Percentiles rank a stretch among this genome's conserved stretches.
phyloP scores from a whole-genome alignment of 257 asterid species.

The Solanum chiquidenum region DNA sequence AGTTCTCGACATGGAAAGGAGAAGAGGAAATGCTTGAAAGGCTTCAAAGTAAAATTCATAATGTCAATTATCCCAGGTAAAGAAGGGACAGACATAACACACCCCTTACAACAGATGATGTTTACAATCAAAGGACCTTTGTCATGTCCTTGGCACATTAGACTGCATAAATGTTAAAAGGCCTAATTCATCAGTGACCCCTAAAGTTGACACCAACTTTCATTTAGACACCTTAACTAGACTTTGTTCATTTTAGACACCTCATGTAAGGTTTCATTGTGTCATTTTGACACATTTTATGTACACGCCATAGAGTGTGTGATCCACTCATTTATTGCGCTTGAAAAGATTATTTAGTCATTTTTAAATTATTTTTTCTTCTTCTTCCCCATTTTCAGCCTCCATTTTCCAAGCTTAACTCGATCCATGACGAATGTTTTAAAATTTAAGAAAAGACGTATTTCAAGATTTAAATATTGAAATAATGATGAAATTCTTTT shows the following conservation, averaged over 20 bases:
- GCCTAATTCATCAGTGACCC: too few relatives aligned
- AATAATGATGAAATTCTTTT: too few relatives aligned
- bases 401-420: not conserved
- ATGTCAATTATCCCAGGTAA: not conserved
- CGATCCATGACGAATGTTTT: too few relatives aligned
- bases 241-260: too few relatives aligned
- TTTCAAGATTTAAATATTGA: too few relatives aligned
- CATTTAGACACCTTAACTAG: rapidly evolving
- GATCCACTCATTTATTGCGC: not conserved
- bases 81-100: not conserved
- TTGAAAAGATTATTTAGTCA: not conserved
- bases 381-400: too few relatives aligned
- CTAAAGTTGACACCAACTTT: too few relatives aligned
- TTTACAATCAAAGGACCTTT: not conserved
- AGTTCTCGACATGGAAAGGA: not conserved
- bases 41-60: not conserved
- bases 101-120: not conserved
- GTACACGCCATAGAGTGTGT: too few relatives aligned
- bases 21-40: not conserved
- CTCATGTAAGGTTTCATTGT: too few relatives aligned
- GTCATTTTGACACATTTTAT: too few relatives aligned
- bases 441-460: too few relatives aligned
- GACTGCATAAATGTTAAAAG: not conserved
- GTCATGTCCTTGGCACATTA: not conserved
- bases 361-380: too few relatives aligned